Conservation (phyloP, 2,329 filamentous ascomycete species). For the Fusarium tjaetaba region DNA sequence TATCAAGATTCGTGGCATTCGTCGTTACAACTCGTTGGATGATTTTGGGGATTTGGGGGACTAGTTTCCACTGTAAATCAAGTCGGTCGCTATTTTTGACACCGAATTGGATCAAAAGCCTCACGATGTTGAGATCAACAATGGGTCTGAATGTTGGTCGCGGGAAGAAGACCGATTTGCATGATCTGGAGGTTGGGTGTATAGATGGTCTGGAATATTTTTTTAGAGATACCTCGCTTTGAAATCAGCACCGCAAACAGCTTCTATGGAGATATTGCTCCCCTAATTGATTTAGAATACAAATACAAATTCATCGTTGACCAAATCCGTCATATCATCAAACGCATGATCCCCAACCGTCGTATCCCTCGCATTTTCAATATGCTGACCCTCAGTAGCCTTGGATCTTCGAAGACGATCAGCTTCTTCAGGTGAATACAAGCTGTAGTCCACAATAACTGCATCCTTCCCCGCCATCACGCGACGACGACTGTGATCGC, state of each 20-base stretch:
- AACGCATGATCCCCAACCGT: conserved; percentile 18
- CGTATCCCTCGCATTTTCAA: not conserved
- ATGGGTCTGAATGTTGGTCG: not conserved
- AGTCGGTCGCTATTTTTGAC: not conserved
- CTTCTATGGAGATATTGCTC: too few species aligned
- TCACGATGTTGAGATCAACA: not conserved
- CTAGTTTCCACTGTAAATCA: conserved; percentile 2
- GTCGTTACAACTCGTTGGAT: not conserved
- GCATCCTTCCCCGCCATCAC: conserved; percentile 66
- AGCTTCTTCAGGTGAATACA: conserved; percentile 14
- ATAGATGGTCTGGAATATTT: fast-evolving
- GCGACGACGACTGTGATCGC: conserved; percentile 60
- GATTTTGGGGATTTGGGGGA: not conserved
- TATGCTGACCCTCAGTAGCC: not conserved
- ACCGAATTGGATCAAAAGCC: not conserved
- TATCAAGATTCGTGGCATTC: conserved; percentile 10
- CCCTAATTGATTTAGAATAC: conserved; percentile 6
- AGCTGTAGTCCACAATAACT: conserved; percentile 59
- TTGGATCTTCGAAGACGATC: conserved; percentile 53
- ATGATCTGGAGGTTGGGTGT: not conserved
- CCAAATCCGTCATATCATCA: conserved; percentile 34
- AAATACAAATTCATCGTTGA: conserved; percentile 37
- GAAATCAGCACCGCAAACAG: too few species aligned
- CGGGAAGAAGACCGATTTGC: not conserved
- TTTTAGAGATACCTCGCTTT: too few species aligned